Base-by-base conservation (phyloP, 2,329 filamentous ascomycete genomes). In the Exophiala aquamarina region DNA sequence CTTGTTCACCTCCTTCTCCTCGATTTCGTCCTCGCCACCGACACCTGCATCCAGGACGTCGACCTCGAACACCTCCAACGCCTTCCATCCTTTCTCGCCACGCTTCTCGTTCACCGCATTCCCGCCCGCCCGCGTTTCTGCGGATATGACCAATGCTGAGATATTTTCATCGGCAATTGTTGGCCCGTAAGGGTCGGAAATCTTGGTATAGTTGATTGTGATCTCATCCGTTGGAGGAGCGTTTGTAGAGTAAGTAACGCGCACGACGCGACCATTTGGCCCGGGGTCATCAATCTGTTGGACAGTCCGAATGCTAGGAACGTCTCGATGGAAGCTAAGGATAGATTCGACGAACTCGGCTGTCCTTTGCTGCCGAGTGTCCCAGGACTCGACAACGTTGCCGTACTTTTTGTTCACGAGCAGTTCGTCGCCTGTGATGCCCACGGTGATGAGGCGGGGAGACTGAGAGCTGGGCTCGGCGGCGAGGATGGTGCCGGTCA, bases 391-490 rank as follows among this genome's bases (percentile, higher is more conserved):
- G 7, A 98, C 76, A 45, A 83, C 81, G 52, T 89, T 84, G 31
- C 85, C 84, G 61, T 87, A 91, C 63, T 94, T 93, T 65, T 98
- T 98, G 65, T 90, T 93, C 59, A 82, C 81, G 28, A 98, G 77
- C 36, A 97, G 76, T 51, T 87, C 84, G 61, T 95, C 89, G 4
- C 88, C 90, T 0, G 93, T 95, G 57, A 98, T 87, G 10, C 93
- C 93, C 33, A 96, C 77, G 14, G 90, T 86, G 52, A 94, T 78
- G 19, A 52, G 53, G 14, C 55, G 51, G 9, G 41, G 33, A 13
- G 29, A 35, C 19, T 14, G 23, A 62, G 59, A 23, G 23, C 23
- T 11, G n/a, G 54, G 49, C 81, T 79, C 47, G 87, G 75, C 13
- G 89, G 77, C 36, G 46, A 96, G 79, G 0, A 84, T 81, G 0